Evolutionary conservation across 352 stramenopile species (phyloP), one percentile per base, ranked within the genome.

Genomic region (Phytophthora hybrid): DNA sequence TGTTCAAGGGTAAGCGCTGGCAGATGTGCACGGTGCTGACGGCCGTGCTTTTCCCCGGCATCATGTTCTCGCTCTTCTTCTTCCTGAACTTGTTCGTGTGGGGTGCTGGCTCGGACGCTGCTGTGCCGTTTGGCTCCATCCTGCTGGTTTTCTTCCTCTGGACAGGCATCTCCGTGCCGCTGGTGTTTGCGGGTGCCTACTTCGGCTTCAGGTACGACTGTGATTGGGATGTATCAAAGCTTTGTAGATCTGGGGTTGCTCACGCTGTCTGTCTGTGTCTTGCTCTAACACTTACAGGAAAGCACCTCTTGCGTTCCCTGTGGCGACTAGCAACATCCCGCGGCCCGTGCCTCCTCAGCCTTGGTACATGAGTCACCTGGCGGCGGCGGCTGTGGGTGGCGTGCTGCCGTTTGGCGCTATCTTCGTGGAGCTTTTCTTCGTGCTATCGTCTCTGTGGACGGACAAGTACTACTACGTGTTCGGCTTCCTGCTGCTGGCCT

Each of bases 381-480:
- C 99, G 49, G 94, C 94, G 0, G 87, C 98, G 9, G 81, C 96
- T 2, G 93, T 99, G 51, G 98, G 98, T 52, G 98, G 98, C 19
- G 95, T 99, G 65, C 84, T 99, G 2, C 98, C 98, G 13, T 99
- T 99, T 77, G 98, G 98, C 31, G 98, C 98, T 8, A 99, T 99
- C 88, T 99, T 99, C 81, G 97, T 99, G 32, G 98, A 99, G 86
- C 90, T 99, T 26, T 99, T 99, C 88, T 99, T 99, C 80, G 99
- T 99, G 73, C 83, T 99, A 29, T 98, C 95, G 18, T 98, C 92
- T 54, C 83, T 99, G 76, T 99, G 98, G 98, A 98, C 98, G 74
- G 94, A 98, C 89, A 98, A 98, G 80, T 99, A 99, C 81, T 99
- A 99, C 91, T 99, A 99, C 86, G 95, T 99, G 10, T 99, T 99